A percentile compares a stretch with the other conserved stretches of the same genome.
Conservation (phyloP, 805 yeast genomes). For the Monosporozyma siamensis region DNA sequence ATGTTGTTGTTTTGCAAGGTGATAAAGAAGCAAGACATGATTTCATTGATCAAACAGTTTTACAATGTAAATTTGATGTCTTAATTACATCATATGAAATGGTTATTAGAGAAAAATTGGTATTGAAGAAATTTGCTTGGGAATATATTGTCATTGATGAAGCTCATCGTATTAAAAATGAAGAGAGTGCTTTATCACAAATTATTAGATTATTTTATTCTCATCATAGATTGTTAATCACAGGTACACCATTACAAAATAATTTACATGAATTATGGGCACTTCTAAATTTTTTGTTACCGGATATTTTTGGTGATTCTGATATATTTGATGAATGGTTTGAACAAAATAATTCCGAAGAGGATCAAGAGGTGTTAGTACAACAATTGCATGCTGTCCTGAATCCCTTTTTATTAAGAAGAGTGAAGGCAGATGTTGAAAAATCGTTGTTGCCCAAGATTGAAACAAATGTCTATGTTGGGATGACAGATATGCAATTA, state of each 20-base stretch:
- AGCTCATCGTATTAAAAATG: slow-evolving; percentile 94
- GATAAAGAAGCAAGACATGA: slow-evolving; percentile 68
- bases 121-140: slow-evolving; percentile 79
- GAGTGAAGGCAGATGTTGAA: slow-evolving; percentile 91
- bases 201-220: slow-evolving; percentile 85
- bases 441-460: slow-evolving; percentile 82
- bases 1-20: slow-evolving; percentile 79
- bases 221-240: slow-evolving; percentile 71
- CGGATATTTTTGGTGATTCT: slow-evolving; percentile 91
- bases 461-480: slow-evolving; percentile 81
- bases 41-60: slow-evolving; percentile 47
- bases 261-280: slow-evolving; percentile 97
- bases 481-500: slow-evolving; percentile 92
- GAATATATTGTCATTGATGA: slow-evolving; percentile 90
- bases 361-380: slow-evolving; percentile 72
- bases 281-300: slow-evolving; percentile 73
- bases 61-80: slow-evolving; percentile 79
- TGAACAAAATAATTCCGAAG: slow-evolving; percentile 36
- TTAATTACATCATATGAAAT: slow-evolving; percentile 86
- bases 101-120: slow-evolving; percentile 81
- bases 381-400: slow-evolving; percentile 82
- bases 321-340: slow-evolving; percentile 91
- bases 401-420: slow-evolving; percentile 77
- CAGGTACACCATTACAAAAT: slow-evolving; percentile 95
- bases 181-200: slow-evolving; percentile 84